Conservation (phyloP, 345 rosid genomes). For the Carallia pectinifolia region DNA sequence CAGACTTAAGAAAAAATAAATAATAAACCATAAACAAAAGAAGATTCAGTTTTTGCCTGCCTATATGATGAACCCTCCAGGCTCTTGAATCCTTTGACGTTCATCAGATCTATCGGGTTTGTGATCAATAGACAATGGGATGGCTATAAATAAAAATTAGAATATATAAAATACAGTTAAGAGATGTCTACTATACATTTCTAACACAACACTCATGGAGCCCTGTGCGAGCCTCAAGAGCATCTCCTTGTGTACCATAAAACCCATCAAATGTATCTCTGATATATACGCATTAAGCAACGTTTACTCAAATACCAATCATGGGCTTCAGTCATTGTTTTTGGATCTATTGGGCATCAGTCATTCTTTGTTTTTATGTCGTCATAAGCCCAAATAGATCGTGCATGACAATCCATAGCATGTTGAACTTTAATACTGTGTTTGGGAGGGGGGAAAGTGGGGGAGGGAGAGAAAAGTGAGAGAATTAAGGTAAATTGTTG, state of each 20-base stretch:
- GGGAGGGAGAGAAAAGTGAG: no score
- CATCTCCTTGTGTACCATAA: not conserved
- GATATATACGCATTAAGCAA: no score
- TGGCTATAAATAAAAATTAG: slow-evolving; percentile 29
- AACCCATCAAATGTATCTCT: no score
- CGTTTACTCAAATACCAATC: no score
- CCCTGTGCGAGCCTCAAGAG: slow-evolving; percentile 1
- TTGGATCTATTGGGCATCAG: no score
- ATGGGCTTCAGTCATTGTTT: no score
- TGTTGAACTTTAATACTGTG: no score
- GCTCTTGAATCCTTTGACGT: slow-evolving; percentile 47
- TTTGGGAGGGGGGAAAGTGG: no score
- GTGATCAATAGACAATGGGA: slow-evolving; percentile 46
- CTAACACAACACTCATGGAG: not conserved
- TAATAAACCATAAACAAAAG: slow-evolving; percentile 5
- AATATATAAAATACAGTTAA: not conserved
- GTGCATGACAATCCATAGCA: no score
- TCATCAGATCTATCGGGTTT: slow-evolving; percentile 54
- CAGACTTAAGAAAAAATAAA: not conserved
- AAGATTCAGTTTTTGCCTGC: slow-evolving; percentile 36
- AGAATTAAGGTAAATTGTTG: no score
- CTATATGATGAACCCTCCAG: slow-evolving; percentile 52
- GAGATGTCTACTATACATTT: not conserved
- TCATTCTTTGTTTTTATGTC: no score
- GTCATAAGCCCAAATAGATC: no score